Evolutionary conservation across 768 basidiomycete species (phyloP), one percentile per base, ranked within the genome.

Genomic region (Tulasnella sp.): DNA sequence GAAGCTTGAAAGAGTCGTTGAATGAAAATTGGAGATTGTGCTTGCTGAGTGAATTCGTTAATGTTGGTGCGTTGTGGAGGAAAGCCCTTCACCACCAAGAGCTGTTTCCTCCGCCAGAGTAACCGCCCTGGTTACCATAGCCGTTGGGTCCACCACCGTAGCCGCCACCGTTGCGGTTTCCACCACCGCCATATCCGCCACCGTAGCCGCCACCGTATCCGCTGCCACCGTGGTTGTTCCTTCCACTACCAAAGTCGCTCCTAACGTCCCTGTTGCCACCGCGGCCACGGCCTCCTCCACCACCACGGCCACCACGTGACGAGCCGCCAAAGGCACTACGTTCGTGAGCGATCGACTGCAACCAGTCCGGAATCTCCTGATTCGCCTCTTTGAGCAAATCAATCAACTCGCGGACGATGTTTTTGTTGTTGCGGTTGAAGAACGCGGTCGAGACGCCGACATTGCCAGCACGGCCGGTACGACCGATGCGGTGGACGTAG

Each of bases 391-490:
- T 90, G 32, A 99, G 89, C 5, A 99, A 89, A 84, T 98, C 97
- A 73, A 99, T 86, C 69, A 99, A 88, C 82, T 98, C 96, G 77
- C 91, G 90, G 77, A 93, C 95, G 79, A 98, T 96, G 84, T 93
- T 93, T 84, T 91, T 92, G 87, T 98, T 98, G 75, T 93, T 92
- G 18, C 94, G 89, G 83, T 95, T 95, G 88, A 95, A 95, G 88
- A 99, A 99, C 6, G 97, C 95, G 18, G 98, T 99, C 35, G 93
- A 92, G 80, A 91, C 89, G 87, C 98, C 98, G 15, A 93, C 94
- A 87, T 99, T 99, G 73, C 98, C 98, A 11, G 98, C 98, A 89
- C 98, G 96, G 69, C 98, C 98, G 18, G 96, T 97, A 87, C 96
- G 93, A 87, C 95, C 95, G 82, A 96, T 97, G 82, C 95, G 96